These are phyloP conservation scores for Trametes sp. DNA, from an alignment of 1,284 basidiomycete genomes.

Conservation along the genomic window DNA sequence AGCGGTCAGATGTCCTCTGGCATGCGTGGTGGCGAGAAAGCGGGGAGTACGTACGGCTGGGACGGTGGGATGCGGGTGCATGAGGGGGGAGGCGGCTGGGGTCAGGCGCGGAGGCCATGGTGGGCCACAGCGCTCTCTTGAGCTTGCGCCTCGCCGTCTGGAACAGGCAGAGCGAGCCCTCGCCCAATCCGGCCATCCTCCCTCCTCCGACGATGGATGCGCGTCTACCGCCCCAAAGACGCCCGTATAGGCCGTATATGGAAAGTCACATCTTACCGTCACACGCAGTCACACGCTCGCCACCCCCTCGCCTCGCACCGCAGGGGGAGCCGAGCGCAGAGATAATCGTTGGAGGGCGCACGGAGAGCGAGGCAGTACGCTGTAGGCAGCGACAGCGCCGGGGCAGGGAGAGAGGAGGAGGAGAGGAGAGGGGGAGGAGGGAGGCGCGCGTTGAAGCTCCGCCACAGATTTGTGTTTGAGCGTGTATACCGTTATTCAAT, in stretches of 20 bases:
- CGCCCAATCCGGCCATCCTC: background rate
- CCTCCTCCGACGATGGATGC: constrained; percentile 11
- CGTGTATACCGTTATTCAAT: constrained; percentile 38
- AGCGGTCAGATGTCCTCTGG: constrained; percentile 25
- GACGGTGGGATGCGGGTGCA: constrained; percentile 2
- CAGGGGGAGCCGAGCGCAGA: background rate
- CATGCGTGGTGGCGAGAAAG: constrained; percentile 15
- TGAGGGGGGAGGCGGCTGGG: background rate
- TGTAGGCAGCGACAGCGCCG: background rate
- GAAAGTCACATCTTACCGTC: constrained; percentile 29
- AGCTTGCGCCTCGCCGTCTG: background rate
- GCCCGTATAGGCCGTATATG: constrained; percentile 23
- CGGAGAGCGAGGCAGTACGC: background rate
- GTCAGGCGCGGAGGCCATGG: background rate
- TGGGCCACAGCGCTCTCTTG: background rate
- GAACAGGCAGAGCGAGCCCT: background rate
- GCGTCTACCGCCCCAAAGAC: background rate
- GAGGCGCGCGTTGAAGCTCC: constrained; percentile 35
- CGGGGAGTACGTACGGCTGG: constrained; percentile 12
- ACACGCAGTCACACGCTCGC: constrained; percentile 20
- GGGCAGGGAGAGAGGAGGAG: background rate
- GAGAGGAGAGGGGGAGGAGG: constrained; percentile 6
- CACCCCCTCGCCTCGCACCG: background rate
- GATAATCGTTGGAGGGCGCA: background rate
- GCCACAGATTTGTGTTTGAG: constrained; percentile 39